phyloP scores from a whole-genome alignment of 2,329 filamentous ascomycete species.

The Ophiocordyceps camponoti-leonardi region DNA sequence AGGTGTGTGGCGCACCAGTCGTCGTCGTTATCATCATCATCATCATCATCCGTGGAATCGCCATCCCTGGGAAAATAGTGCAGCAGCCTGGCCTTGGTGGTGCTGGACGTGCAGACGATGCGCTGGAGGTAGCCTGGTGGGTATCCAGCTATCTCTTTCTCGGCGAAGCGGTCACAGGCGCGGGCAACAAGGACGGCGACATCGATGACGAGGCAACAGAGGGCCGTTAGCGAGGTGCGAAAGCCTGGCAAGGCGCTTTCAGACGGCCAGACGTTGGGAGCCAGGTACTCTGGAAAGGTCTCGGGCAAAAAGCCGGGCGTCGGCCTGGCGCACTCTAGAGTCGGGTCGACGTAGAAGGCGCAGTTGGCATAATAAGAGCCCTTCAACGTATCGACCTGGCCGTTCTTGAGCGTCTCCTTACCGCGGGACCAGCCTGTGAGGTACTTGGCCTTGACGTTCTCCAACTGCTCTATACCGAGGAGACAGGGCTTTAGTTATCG shows the following conservation, averaged over 20 bases:
- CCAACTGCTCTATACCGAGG: slow-evolving; percentile 29
- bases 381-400: slow-evolving; percentile 63
- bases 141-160: slow-evolving; percentile 62
- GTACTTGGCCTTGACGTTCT: slow-evolving; percentile 44
- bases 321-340: slow-evolving; percentile 44
- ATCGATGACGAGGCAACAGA: slow-evolving; percentile 78
- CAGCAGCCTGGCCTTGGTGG: slow-evolving; percentile 77
- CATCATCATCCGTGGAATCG: slow-evolving; percentile 11
- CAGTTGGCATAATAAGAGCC: slow-evolving; percentile 77
- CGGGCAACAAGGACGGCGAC: slow-evolving; percentile 73
- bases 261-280: slow-evolving; percentile 76
- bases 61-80: slow-evolving; percentile 68
- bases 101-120: slow-evolving; percentile 70
- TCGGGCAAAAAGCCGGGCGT: slow-evolving; percentile 36
- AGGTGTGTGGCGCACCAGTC: slow-evolving; percentile 90
- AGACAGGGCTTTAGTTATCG: not conserved
- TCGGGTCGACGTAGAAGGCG: slow-evolving; percentile 53
- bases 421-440: slow-evolving; percentile 64
- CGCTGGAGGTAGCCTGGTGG: slow-evolving; percentile 64
- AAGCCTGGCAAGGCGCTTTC: slow-evolving; percentile 58
- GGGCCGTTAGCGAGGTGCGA: slow-evolving; percentile 48
- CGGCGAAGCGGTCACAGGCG: slow-evolving; percentile 79
- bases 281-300: slow-evolving; percentile 74
- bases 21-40: slow-evolving; percentile 39
- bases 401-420: slow-evolving; percentile 65